Evolutionary conservation across 1,284 basidiomycete genomes (phyloP), one percentile per base, ranked within the genome.

Genomic region (Irpex sp.): DNA sequence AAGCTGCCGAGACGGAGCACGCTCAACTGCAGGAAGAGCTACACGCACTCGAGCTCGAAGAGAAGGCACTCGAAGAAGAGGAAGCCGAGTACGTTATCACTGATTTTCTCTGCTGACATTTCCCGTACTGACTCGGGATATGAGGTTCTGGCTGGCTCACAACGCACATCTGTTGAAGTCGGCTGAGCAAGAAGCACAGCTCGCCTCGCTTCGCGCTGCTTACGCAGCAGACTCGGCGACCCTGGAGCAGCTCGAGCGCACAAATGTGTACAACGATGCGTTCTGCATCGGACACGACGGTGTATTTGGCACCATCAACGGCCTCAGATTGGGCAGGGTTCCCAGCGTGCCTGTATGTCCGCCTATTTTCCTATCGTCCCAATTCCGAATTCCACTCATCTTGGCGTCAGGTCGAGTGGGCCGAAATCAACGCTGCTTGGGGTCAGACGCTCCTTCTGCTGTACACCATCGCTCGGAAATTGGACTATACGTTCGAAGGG

Each of bases 391-490:
- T 50, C 37, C 19, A 56, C 54, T 62, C 61, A 57, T 17, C 13
- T 62, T 19, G n/a, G 13, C 37, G 19, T 56, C 39, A 93, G 84
- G 94, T 99, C 33, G 97, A 98, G 72, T 99, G 97, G 96, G 87
- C 93, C 4, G 97, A 99, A 77, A 96, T 99, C 75, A 99, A 99
- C 72, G 97, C 97, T 4, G 97, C 97, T 2, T 98, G 97, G 95
- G 97, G 97, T 0, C 93, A 98, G 72, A 94, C 95, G 0, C 81
- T 97, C n/a, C 79, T 99, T 19, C 81, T 98, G 59, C 79, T 99
- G 13, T 93, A 96, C 69, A 95, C 95, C 4, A 86, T 99, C 58
- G 93, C 94, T 3, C 83, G 90, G 62, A 97, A 96, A 74, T 84
- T 97, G 7, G 94, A 93, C 61, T 94, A 88, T 73, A 86, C 86